Percentiles rank a stretch among this genome's conserved stretches.
Evolutionary conservation across 2,329 filamentous ascomycete genomes (phyloP).

Genomic region (Phyllosticta citriasiana): DNA sequence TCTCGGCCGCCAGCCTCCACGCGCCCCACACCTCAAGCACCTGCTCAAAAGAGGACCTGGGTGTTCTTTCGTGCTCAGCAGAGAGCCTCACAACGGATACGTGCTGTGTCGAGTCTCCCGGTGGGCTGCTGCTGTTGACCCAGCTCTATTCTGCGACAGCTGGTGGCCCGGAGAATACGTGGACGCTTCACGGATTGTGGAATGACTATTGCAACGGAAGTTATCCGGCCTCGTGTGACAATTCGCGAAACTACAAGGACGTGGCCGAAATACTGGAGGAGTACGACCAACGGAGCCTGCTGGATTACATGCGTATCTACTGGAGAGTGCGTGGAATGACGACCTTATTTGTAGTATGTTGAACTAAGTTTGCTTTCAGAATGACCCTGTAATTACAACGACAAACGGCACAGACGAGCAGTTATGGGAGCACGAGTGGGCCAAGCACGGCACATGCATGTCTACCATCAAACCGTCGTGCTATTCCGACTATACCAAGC

Average conservation of each 20-base stretch:
- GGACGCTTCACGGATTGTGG: slow-evolving; percentile 66
- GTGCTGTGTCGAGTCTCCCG: slow-evolving; percentile 8
- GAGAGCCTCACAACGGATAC: slow-evolving; percentile 3
- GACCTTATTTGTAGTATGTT: neutral
- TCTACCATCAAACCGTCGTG: slow-evolving; percentile 56
- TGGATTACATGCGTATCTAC: slow-evolving; percentile 58
- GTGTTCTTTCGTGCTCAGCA: slow-evolving; percentile 7
- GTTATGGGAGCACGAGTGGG: slow-evolving; percentile 64
- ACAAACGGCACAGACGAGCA: slow-evolving; percentile 37
- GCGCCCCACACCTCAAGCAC: neutral
- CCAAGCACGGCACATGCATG: slow-evolving; percentile 65
- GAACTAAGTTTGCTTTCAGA: neutral
- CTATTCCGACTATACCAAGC: slow-evolving; percentile 48
- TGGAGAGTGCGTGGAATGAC: slow-evolving; percentile 54
- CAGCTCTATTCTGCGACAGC: slow-evolving; percentile 4
- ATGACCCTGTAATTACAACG: slow-evolving; percentile 7
- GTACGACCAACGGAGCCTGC: slow-evolving; percentile 44
- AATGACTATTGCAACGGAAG: slow-evolving; percentile 55
- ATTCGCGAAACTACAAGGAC: neutral
- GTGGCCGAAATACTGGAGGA: slow-evolving; percentile 37
- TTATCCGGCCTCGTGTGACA: slow-evolving; percentile 45
- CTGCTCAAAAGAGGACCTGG: slow-evolving; percentile 5
- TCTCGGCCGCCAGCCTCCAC: slow-evolving; percentile 5
- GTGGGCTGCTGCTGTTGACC: slow-evolving; percentile 5
- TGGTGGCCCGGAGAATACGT: slow-evolving; percentile 48